Evolutionary conservation across 495 filamentous ascomycete species (phyloP).

Genomic region (Penicillium maclennaniae): DNA sequence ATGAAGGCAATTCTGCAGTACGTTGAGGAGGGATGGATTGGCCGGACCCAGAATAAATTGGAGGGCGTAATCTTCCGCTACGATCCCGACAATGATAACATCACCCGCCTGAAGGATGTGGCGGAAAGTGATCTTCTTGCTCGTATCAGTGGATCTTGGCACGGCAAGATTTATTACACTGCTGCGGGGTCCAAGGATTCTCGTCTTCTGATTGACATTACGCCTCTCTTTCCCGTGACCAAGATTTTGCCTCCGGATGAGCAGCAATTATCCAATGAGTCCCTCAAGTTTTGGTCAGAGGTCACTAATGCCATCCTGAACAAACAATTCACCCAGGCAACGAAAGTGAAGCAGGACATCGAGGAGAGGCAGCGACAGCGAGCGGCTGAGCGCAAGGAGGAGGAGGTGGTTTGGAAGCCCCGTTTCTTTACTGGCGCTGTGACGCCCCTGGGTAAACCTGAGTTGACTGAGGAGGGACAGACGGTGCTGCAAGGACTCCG

Average conservation of each 20-base stretch:
- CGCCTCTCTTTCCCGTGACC: constrained; percentile 67
- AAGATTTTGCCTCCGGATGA: constrained; percentile 75
- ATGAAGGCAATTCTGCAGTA: constrained; percentile 91
- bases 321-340: constrained; percentile 82
- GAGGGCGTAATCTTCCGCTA: constrained; percentile 90
- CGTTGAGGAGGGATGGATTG: constrained; percentile 90
- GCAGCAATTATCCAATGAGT: constrained; percentile 83
- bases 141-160: constrained; percentile 82
- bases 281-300: constrained; percentile 77
- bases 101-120: constrained; percentile 75
- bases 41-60: constrained; percentile 83
- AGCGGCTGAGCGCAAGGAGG: constrained; percentile 69
- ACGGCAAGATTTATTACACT: constrained; percentile 65
- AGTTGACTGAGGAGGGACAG: constrained; percentile 72
- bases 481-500: constrained; percentile 67
- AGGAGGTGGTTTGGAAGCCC: constrained; percentile 71
- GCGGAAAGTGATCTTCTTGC: constrained; percentile 77
- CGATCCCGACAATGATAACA: constrained; percentile 74
- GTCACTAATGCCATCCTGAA: constrained; percentile 84
- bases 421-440: constrained; percentile 79
- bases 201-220: constrained; percentile 79
- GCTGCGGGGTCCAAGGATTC: constrained; percentile 55
- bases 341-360: constrained; percentile 80
- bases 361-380: constrained; percentile 86
- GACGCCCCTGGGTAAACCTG: constrained; percentile 71